Evolutionary conservation across 1,139 yeast genomes (phyloP), one percentile per base, ranked within the genome.

Genomic region (Oligophagozyma castellii): DNA sequence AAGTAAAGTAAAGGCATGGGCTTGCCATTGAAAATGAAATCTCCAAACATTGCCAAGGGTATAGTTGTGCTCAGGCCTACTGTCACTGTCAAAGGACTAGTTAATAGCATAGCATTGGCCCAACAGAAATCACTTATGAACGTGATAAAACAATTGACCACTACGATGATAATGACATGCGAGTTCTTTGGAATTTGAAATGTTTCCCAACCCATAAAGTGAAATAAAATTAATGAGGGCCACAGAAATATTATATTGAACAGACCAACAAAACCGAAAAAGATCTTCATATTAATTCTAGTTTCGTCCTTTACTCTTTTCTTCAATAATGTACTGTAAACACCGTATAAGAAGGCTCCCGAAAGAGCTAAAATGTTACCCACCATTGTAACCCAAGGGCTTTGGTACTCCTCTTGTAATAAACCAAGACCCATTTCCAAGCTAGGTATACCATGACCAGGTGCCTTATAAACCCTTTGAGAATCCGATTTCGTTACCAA

Each of bases 211-310:
- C 74, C 77, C 1, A 66, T 42, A 35, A 58, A 61, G 53, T 86
- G 71, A 35, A 86, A 65, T 1, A 79, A 32, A 0, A 84, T 35
- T 12, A 89, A 48, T 3, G 81, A 55, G 2, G 98, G 96, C 95
- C 95, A 84, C 28, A 86, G 53, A n/a, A 73, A 55, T 0, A 81
- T 43, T 12, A 77, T 47, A 41, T 84, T 81, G 58, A 78, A 78
- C 5, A 86, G 58, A 1, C 98, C 98, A 16, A 89, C 96, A 55
- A 80, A 86, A 2, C 96, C 98, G 48, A 89, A 84, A 46, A 89
- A 89, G 20, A 84, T 62, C 48, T 76, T 80, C 59, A 93, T 80
- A 52, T 89, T 77, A 32, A 89, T 63, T 28, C 77, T 60, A 14
- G 77, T 62, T 48, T 86, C 95, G 38, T 70, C 71, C 27, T 68